Base-by-base conservation (phyloP, 2,329 filamentous ascomycete genomes). In the Aureobasidium pullulans region DNA sequence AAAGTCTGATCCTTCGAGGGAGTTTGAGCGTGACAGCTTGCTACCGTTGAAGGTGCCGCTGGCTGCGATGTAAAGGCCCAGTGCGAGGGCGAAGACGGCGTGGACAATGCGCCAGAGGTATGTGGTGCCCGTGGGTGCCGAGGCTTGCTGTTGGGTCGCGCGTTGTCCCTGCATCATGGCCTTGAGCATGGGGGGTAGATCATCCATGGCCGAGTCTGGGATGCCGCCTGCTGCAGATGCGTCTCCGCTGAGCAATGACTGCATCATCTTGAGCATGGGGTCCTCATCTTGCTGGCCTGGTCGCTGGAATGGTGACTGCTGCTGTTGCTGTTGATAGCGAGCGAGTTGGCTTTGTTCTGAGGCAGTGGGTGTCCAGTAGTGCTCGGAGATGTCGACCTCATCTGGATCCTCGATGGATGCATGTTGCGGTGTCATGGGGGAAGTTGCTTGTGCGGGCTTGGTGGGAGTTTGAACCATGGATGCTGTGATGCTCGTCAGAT, bases 361-460 rank as follows among this genome's bases (percentile, higher is more conserved):
- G 29, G 56, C 54, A 28, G 40, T 57, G 32, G 66, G 62, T 23
- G 61, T 63, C 58, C 62, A 67, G 53, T 62, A 58, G 63, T 66
- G 87, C 64, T 86, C 75, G n/a, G 87, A 89, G 65, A 93, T 90
- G 70, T 92, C 88, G 63, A 90, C 81, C 71, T 91, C 89, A 5
- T 85, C 87, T 6, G 88, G 88, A 66, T 89, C 66, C 15, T 71
- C 69, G n/a, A 72, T 65, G 31, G 73, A 65, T 23, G 69, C 65
- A 40, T 71, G 63, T 10, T 71, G 60, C 43, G 68, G 65, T 29
- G 67, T 65, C 37, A 34, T 43, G 29, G 46, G 39, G 4, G 47
- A 16, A 11, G 34, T 59, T 2, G 57, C 31, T 37, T 52, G 46
- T 39, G 28, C 43, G 16, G 43, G 34, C 11, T 40, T 52, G 23